phyloP scores from a whole-genome alignment of 2,329 filamentous ascomycete species.

The Phialophora verrucosa region DNA sequence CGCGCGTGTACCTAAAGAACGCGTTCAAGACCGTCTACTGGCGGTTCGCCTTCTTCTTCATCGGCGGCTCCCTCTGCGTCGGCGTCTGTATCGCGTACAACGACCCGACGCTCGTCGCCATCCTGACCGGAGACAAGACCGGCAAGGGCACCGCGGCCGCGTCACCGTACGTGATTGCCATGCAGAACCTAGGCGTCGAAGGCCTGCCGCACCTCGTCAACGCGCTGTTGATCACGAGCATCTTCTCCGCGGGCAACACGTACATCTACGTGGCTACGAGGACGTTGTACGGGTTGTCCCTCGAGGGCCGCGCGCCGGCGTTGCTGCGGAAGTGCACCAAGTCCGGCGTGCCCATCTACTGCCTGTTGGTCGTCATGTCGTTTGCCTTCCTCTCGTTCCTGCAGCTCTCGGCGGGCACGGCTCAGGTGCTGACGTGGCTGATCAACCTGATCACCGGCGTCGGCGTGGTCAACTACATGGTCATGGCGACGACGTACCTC shows the following conservation, averaged over 20 bases:
- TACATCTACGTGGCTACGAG: slow-evolving; percentile 3
- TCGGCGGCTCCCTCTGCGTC: slow-evolving; percentile 71
- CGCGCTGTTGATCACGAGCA: slow-evolving; percentile 3
- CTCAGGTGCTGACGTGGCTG: slow-evolving; percentile 63
- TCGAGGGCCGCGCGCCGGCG: slow-evolving; percentile 60
- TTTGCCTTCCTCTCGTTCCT: slow-evolving; percentile 74
- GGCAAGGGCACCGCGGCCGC: slow-evolving; percentile 56
- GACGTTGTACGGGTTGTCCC: slow-evolving; percentile 54
- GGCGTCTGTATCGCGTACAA: slow-evolving; percentile 72
- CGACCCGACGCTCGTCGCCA: slow-evolving; percentile 62
- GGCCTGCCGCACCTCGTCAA: slow-evolving; percentile 3
- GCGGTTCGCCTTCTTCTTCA: slow-evolving; percentile 74
- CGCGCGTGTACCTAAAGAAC: slow-evolving; percentile 68
- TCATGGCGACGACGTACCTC: slow-evolving; percentile 71
- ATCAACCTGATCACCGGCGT: slow-evolving; percentile 54
- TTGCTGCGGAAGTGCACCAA: slow-evolving; percentile 57
- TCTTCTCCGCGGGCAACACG: slow-evolving; percentile 9
- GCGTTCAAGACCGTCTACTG: slow-evolving; percentile 71
- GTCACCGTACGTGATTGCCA: slow-evolving; percentile 47
- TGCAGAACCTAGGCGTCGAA: not conserved
- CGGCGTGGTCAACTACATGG: slow-evolving; percentile 64
- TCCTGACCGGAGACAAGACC: slow-evolving; percentile 48
- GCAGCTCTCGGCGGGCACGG: slow-evolving; percentile 67
- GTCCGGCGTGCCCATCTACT: slow-evolving; percentile 71
- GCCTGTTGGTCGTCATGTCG: slow-evolving; percentile 65